Evolutionary conservation across 1,284 basidiomycete genomes (phyloP), one percentile per base, ranked within the genome.

Genomic region (Pseudozyma pruni): DNA sequence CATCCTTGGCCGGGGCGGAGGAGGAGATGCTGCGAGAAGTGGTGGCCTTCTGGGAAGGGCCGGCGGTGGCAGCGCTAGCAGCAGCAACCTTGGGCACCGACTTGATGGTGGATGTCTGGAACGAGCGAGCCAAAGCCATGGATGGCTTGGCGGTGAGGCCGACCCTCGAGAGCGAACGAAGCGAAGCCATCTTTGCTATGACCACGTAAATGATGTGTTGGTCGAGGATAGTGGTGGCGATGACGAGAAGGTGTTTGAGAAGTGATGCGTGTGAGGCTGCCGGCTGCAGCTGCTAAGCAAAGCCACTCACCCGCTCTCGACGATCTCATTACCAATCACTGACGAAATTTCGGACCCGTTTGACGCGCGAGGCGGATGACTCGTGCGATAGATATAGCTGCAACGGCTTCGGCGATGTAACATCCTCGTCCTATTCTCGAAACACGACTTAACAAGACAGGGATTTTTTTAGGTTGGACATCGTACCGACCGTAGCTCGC

Each of bases 241-340:
- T 31, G 49, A 57, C 10, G 19, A 22, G 34, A 33, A 44, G 42
- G 34, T 43, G 49, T 33, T 40, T 49, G 47, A 35, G 6, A 19
- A 4, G 22, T 19, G 10, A 27, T 9, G 20, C 25, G 19, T 46
- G 25, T 33, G 19, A 4, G 33, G 13, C n/a, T 49, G 42, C 35
- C 31, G 17, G 42, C 49, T 52, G 49, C 49, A 64, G 47, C 20
- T 34, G 47, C 47, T 50, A 11, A 40, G 35, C 46, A 40, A 47
- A 31, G n/a, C 11, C 39, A 41, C 25, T 33, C n/a, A n/a, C 27
- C 11, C 31, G n/a, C 11, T 39, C 29, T 35, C 10, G 42, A 49
- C 35, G 41, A 56, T 64, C 67, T 56, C 67, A 70, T 70, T 70
- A 70, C 67, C 67, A 70, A 70, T 54, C 67, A 59, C 29, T 13